These are phyloP conservation scores for Chalciporus sp. DNA, from an alignment of 1,284 basidiomycete species.

Conservation along the genomic window DNA sequence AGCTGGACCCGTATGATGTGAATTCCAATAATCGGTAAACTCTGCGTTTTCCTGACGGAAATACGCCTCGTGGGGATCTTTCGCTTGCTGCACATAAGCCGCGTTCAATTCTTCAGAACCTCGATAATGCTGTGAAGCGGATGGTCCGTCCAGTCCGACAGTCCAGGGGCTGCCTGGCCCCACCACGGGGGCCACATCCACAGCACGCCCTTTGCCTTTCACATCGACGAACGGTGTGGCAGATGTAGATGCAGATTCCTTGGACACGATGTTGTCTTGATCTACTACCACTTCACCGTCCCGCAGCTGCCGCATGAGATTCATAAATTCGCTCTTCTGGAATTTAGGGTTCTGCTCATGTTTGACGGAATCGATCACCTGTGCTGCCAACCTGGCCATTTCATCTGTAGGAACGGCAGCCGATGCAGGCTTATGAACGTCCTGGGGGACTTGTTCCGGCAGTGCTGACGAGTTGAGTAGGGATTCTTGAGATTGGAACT, in stretches of 20 bases:
- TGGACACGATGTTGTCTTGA: slow-evolving; percentile 77
- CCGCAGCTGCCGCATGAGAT: slow-evolving; percentile 83
- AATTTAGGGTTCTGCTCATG: slow-evolving; percentile 85
- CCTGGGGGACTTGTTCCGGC: slow-evolving; percentile 21
- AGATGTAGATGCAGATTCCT: slow-evolving; percentile 33
- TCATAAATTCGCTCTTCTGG: slow-evolving; percentile 85
- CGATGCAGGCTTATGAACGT: slow-evolving; percentile 13
- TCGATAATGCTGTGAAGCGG: slow-evolving; percentile 15
- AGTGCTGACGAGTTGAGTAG: slow-evolving; percentile 19
- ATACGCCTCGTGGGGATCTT: slow-evolving; percentile 66
- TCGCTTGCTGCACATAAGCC: slow-evolving; percentile 29
- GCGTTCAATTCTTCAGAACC: slow-evolving; percentile 25
- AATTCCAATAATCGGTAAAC: slow-evolving; percentile 60
- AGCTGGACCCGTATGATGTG: slow-evolving; percentile 28
- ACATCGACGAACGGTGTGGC: slow-evolving; percentile 39
- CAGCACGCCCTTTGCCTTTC: slow-evolving; percentile 69
- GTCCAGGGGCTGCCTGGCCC: neutral
- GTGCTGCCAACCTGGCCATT: slow-evolving; percentile 74
- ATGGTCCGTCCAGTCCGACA: neutral
- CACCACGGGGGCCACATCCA: slow-evolving; percentile 17
- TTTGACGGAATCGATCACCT: slow-evolving; percentile 70
- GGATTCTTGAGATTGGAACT: slow-evolving; percentile 60
- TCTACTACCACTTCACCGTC: slow-evolving; percentile 85
- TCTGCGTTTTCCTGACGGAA: slow-evolving; percentile 73
- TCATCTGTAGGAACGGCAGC: slow-evolving; percentile 50